A percentile compares a stretch with the other conserved stretches of the same genome.
Evolutionary conservation across 2,329 filamentous ascomycete genomes (phyloP).

Genomic region (Penicillium frequentans): DNA sequence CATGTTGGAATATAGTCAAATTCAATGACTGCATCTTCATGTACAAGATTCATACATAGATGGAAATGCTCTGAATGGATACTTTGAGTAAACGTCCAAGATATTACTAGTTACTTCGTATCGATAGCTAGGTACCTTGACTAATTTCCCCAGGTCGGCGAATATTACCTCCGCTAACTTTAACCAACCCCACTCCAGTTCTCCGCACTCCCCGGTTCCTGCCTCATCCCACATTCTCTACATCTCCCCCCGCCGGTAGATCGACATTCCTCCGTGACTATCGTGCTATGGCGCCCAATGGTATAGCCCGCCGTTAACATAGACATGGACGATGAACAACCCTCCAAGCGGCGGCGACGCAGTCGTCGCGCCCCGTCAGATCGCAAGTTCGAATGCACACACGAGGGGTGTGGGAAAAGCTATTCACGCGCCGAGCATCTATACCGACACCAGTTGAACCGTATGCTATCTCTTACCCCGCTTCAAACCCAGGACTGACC

Average conservation of each 20-base stretch:
- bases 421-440: constrained; percentile 96
- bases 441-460: constrained; percentile 94
- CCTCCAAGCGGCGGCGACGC: constrained; percentile 45
- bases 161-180: constrained; percentile 6
- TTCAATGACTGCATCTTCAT: background rate
- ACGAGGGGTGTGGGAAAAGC: constrained; percentile 87
- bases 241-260: background rate
- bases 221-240: background rate
- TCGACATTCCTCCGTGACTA: background rate
- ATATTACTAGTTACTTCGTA: too few relatives aligned
- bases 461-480: constrained; percentile 45
- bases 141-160: constrained; percentile 3
- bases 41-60: background rate
- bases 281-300: constrained; percentile 17
- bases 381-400: constrained; percentile 72
- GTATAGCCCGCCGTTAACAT: constrained; percentile 10
- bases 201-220: constrained; percentile 1
- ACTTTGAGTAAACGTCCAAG: too few relatives aligned
- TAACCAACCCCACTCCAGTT: constrained; percentile 2
- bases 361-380: constrained; percentile 48
- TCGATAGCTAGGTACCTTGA: too few relatives aligned
- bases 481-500: background rate
- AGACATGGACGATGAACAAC: constrained; percentile 20
- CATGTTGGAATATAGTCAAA: too few relatives aligned
- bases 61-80: background rate